Evolutionary conservation across 2,329 filamentous ascomycete genomes (phyloP).

Genomic region (Endocalyx cinctus): DNA sequence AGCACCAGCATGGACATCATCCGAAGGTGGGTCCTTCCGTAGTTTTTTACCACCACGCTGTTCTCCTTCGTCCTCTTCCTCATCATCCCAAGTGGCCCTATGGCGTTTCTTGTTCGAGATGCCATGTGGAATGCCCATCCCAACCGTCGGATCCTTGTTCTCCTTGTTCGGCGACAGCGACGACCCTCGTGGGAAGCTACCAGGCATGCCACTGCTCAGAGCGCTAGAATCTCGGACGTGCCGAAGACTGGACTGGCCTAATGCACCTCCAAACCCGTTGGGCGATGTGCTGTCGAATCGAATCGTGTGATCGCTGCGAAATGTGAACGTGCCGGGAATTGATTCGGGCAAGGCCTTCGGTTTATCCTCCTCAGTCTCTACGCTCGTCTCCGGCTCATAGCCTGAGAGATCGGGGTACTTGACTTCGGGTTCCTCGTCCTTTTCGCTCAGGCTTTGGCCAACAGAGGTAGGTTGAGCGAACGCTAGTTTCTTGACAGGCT

Average conservation of each 20-base stretch:
- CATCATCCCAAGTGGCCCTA: constrained; percentile 53
- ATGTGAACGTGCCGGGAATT: constrained; percentile 57
- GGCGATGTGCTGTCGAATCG: constrained; percentile 46
- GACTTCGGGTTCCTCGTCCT: constrained; percentile 31
- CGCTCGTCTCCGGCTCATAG: constrained; percentile 23
- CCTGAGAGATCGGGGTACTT: constrained; percentile 51
- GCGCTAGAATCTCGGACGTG: constrained; percentile 52
- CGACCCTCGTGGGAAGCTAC: constrained; percentile 42
- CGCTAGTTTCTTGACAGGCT: constrained; percentile 30
- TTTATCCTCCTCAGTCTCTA: constrained; percentile 19
- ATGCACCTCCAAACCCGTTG: constrained; percentile 50
- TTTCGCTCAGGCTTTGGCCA: constrained; percentile 23
- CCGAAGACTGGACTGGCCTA: constrained; percentile 58
- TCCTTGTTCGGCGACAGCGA: constrained; percentile 26
- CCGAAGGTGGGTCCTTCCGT: constrained; percentile 43
- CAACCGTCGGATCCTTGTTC: constrained; percentile 30
- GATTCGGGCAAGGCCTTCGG: constrained; percentile 28
- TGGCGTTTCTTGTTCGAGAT: constrained; percentile 63
- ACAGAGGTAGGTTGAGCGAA: constrained; percentile 29
- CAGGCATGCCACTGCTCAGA: constrained; percentile 45
- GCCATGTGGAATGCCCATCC: constrained; percentile 52
- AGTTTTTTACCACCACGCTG: constrained; percentile 54
- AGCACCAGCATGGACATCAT: constrained; percentile 48
- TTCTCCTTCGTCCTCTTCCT: constrained; percentile 41
- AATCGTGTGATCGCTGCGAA: constrained; percentile 63